phyloP scores from a whole-genome alignment of 345 rosid species.

The Viola odorata region DNA sequence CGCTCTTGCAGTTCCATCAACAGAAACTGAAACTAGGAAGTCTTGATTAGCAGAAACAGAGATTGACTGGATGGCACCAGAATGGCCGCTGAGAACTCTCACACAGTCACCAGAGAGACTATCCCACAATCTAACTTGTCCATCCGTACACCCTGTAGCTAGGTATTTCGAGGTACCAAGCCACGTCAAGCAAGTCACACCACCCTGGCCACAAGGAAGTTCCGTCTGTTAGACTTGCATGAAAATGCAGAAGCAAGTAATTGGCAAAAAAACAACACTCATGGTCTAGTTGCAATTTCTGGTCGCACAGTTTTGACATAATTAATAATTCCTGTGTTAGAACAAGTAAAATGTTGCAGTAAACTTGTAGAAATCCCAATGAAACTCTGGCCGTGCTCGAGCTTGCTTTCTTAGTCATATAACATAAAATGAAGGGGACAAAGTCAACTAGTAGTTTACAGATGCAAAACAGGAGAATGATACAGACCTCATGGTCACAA shows the following conservation, averaged over 20 bases:
- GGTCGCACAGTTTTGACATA: too few species aligned
- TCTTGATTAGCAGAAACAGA: constrained; percentile 42
- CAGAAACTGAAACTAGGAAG: constrained; percentile 62
- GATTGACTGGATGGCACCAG: constrained; percentile 48
- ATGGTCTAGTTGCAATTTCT: background rate
- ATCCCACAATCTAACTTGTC: constrained; percentile 75
- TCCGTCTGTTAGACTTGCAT: background rate
- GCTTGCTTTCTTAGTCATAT: too few species aligned
- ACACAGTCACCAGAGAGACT: constrained; percentile 68
- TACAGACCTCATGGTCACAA: constrained; percentile 66
- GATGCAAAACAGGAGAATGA: background rate
- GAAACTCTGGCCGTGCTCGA: too few species aligned
- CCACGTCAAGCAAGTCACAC: constrained; percentile 76
- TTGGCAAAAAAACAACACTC: background rate
- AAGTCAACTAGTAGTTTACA: background rate
- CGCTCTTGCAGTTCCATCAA: constrained; percentile 72
- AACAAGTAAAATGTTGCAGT: too few species aligned
- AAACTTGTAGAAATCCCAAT: too few species aligned
- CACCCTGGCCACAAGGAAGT: constrained; percentile 43
- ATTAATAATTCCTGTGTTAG: too few species aligned
- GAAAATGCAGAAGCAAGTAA: too few species aligned
- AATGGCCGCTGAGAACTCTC: constrained; percentile 60
- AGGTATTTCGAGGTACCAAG: constrained; percentile 57
- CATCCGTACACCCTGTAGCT: constrained; percentile 73
- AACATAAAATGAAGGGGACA: too few species aligned